Evolutionary conservation across 371 early-diverging fungal genomes (phyloP).

Genomic region (Actinomortierella wolfii): DNA sequence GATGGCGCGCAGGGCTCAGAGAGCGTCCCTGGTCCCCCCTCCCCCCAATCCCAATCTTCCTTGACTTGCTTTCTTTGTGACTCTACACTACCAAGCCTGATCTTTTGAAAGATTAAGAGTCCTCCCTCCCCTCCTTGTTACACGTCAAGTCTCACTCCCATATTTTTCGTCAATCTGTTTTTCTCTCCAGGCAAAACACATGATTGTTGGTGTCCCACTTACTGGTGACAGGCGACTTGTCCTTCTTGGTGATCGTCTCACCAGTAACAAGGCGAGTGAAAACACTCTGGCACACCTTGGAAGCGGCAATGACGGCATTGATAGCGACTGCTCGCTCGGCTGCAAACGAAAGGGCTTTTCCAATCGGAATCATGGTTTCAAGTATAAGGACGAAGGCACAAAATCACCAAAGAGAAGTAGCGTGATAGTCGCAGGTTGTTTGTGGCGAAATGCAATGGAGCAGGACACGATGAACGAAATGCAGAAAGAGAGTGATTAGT

Average conservation of each 20-base stretch:
- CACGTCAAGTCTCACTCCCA: too few species aligned
- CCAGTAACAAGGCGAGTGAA: slow-evolving; percentile 79
- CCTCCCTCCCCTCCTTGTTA: too few species aligned
- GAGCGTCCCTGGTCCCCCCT: too few species aligned
- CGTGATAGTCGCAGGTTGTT: neutral
- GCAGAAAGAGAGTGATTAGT: neutral
- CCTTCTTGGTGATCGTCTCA: slow-evolving; percentile 86
- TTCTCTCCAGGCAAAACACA: too few species aligned
- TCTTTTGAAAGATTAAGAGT: too few species aligned
- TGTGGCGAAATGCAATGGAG: neutral
- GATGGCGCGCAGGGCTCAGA: too few species aligned
- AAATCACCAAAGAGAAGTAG: neutral
- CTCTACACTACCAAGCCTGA: too few species aligned
- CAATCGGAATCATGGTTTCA: neutral
- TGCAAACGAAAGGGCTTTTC: slow-evolving; percentile 49
- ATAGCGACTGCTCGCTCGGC: slow-evolving; percentile 85
- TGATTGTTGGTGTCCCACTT: too few species aligned
- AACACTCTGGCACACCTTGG: slow-evolving; percentile 82
- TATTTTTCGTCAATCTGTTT: too few species aligned
- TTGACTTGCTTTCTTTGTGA: too few species aligned
- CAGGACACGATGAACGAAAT: neutral
- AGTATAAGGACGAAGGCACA: neutral
- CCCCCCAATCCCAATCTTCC: too few species aligned
- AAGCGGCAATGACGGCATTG: slow-evolving; percentile 86
- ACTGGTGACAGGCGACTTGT: slow-evolving; percentile 96